Evolutionary conservation across 2,329 filamentous ascomycete genomes (phyloP).

Genomic region (Cladosporium halotolerans): DNA sequence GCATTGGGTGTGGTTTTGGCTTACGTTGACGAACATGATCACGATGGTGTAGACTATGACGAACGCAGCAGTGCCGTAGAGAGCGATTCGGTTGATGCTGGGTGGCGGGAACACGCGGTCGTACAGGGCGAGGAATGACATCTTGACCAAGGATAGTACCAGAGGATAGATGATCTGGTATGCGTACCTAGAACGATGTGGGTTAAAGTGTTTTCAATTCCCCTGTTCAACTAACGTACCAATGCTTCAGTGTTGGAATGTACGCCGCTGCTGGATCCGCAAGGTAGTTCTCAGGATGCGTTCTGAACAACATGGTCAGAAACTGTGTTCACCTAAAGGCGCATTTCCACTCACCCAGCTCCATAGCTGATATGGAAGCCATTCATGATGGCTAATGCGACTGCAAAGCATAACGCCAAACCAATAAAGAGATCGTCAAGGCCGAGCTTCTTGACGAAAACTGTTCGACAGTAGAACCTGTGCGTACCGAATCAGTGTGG

Average conservation of each 20-base stretch:
- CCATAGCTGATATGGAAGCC: slow-evolving; percentile 8
- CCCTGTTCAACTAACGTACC: background rate
- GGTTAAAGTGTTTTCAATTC: no score
- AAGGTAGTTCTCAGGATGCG: background rate
- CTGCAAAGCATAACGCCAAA: background rate
- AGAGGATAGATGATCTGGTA: slow-evolving; percentile 23
- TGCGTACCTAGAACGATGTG: slow-evolving; percentile 11
- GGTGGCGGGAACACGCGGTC: slow-evolving; percentile 10
- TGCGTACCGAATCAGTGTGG: background rate
- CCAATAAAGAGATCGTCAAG: background rate
- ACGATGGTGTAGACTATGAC: background rate
- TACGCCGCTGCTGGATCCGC: background rate
- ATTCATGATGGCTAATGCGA: slow-evolving; percentile 2
- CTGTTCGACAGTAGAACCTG: background rate
- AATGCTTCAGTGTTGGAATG: slow-evolving; percentile 20
- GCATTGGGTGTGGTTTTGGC: background rate
- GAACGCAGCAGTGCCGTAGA: background rate
- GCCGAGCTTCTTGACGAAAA: background rate
- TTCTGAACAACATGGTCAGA: background rate
- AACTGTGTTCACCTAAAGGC: background rate
- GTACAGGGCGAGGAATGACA: slow-evolving; percentile 22
- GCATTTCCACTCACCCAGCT: background rate
- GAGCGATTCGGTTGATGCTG: background rate
- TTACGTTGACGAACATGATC: background rate
- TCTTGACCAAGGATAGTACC: slow-evolving; percentile 20